A percentile compares a stretch with the other conserved stretches of the same genome.
Evolutionary conservation across 345 rosid species (phyloP).

Genomic region (Diplotaxis tenuifolia): DNA sequence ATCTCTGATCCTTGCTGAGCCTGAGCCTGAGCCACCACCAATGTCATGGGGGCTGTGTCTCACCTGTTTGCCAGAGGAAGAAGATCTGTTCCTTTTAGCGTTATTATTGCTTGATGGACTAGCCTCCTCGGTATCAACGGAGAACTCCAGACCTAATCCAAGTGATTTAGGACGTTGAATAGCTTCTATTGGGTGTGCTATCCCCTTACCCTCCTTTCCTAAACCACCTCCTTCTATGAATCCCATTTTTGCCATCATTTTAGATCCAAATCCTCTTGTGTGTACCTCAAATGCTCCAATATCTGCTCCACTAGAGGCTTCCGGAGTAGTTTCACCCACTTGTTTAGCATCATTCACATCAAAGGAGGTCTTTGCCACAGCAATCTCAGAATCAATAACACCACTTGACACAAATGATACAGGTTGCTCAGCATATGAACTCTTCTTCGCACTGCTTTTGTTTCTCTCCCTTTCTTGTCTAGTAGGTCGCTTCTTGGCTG

Average conservation of each 20-base stretch:
- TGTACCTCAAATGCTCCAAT: conserved; percentile 83
- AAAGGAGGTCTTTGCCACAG: conserved; percentile 29
- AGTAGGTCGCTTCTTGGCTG: conserved; percentile 35
- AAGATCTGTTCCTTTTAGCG: conserved; percentile 45
- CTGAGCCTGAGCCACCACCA: conserved; percentile 22
- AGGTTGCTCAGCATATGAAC: conserved; percentile 62
- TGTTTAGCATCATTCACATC: conserved; percentile 35
- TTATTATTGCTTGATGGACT: conserved; percentile 31
- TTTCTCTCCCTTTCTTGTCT: conserved; percentile 43
- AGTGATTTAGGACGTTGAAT: conserved; percentile 78
- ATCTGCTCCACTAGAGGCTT: conserved; percentile 33
- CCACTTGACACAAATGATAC: conserved; percentile 82
- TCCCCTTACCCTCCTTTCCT: conserved; percentile 84
- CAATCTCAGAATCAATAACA: conserved; percentile 49
- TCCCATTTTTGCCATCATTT: conserved; percentile 97
- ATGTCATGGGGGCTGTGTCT: conserved; percentile 10
- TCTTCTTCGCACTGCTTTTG: conserved; percentile 44
- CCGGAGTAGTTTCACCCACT: conserved; percentile 38
- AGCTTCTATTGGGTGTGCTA: conserved; percentile 70
- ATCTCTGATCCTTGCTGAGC: conserved; percentile 32
- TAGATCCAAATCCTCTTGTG: conserved; percentile 88
- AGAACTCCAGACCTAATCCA: conserved; percentile 62
- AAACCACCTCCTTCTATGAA: conserved; percentile 77
- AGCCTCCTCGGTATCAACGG: conserved; percentile 30
- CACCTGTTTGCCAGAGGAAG: conserved; percentile 24